Evolutionary conservation across 129 eudicot species (phyloP), one percentile per base, ranked within the genome.

Genomic region (Ambrosia artemisiifolia): DNA sequence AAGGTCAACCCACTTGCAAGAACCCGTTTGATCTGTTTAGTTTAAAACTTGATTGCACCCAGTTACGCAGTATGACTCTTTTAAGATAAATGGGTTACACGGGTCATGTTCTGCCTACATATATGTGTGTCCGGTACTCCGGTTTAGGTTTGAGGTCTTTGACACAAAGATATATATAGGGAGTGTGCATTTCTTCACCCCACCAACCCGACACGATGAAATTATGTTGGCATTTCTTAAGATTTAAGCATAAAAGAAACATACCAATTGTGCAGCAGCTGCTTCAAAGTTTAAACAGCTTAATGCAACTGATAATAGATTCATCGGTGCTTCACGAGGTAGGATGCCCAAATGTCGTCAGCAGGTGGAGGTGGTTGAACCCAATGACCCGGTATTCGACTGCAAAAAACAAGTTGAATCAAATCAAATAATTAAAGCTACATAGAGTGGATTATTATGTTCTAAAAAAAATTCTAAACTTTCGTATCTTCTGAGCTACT

Each of bases 351-450:
- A 72, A 88, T 65, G 34, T 85, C 89, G 77, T 94, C 91, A 44
- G 93, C 83, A 11, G 98, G 98, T 59, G 95, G 91, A 60, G 98
- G 91, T 10, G 91, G 88, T 71, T 90, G 91, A 79, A 94, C 88
- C 98, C 98, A 94, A 68, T 94, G 98, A 36, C 97, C 97, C 7
- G 98, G 98, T 75, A 94, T 94, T 63, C 98, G 91, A 82, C 97
- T 94, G 92, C 75, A 78, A 73, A 78, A 73, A 50, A 72, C 38
- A 19, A 16, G 12, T 48, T 53, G 2, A 47, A 70, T 18, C 4
- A 18, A 40, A 62, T 73, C 48, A 67, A 59, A 11, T 73, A 42
- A 61, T 16, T 18, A 35, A 65, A 6, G 18, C 43, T 50, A 51
- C 18, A 33, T 35, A 50, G 33, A 63, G 28, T 30, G 17, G 11